phyloP scores from a whole-genome alignment of 192 early-diverging fungal species.

The Chytriomyces confervae region DNA sequence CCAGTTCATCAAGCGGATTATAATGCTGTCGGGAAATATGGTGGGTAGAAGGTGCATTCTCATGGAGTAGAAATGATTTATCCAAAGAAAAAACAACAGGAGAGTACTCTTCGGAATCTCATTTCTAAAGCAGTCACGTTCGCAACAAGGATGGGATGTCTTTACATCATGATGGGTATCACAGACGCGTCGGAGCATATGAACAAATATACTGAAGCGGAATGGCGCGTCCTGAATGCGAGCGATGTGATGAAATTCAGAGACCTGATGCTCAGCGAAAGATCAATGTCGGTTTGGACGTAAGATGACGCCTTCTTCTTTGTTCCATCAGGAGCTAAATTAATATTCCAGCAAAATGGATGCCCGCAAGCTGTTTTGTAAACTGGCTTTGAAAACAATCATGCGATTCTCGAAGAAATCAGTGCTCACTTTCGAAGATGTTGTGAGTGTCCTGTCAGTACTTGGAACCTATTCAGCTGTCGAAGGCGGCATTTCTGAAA shows the following conservation, averaged over 20 bases:
- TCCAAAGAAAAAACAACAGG: too few species aligned
- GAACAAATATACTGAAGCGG: not conserved
- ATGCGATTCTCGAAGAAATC: not conserved
- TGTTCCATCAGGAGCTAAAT: slow-evolving; percentile 1
- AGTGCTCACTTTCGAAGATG: slow-evolving; percentile 1
- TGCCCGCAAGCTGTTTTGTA: slow-evolving; percentile 21
- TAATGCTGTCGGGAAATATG: not conserved
- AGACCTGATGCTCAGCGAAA: slow-evolving; percentile 4
- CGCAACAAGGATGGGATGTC: slow-evolving; percentile 13
- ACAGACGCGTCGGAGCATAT: not conserved
- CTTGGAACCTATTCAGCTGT: not conserved
- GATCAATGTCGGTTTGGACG: slow-evolving; percentile 39
- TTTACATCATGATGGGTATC: slow-evolving; percentile 29
- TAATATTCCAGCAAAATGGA: slow-evolving; percentile 15
- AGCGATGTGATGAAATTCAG: slow-evolving; percentile 15
- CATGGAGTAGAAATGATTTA: too few species aligned
- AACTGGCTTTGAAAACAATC: not conserved
- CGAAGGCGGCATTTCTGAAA: not conserved
- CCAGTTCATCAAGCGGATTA: slow-evolving; percentile 23
- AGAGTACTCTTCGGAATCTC: not conserved
- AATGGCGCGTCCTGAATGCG: not conserved
- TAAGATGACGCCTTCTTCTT: slow-evolving; percentile 17
- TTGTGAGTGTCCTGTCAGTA: not conserved
- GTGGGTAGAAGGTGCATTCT: not conserved
- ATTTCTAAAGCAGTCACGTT: not conserved